Conservation (phyloP, 441 rosid genomes). For the Jatropha podagrica region DNA sequence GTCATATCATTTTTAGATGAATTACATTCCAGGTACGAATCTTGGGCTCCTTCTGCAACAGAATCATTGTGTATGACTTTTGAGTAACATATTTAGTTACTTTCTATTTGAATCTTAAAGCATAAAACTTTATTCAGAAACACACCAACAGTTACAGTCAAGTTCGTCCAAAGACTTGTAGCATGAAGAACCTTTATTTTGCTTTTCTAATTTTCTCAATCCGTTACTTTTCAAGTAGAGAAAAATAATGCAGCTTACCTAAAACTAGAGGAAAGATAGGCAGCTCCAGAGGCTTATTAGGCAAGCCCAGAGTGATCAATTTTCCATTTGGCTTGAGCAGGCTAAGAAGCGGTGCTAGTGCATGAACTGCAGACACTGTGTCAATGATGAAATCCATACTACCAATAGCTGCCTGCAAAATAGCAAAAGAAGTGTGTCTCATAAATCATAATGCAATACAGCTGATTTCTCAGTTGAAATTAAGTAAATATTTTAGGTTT, state of each 20-base stretch:
- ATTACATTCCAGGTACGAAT: too few relatives aligned
- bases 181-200: too few relatives aligned
- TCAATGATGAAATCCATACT: slow-evolving; percentile 80
- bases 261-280: slow-evolving; percentile 64
- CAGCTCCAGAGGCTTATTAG: slow-evolving; percentile 71
- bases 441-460: background rate
- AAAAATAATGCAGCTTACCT: slow-evolving; percentile 40
- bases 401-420: slow-evolving; percentile 56
- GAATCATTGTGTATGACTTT: background rate
- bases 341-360: slow-evolving; percentile 54
- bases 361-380: slow-evolving; percentile 76
- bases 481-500: background rate
- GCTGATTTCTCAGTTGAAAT: background rate
- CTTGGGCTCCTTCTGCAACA: background rate
- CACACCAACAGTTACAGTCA: too few relatives aligned
- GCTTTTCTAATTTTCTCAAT: too few relatives aligned
- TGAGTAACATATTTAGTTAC: too few relatives aligned
- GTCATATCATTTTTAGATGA: too few relatives aligned
- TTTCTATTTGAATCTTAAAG: too few relatives aligned
- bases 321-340: slow-evolving; percentile 76
- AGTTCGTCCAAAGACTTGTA: too few relatives aligned
- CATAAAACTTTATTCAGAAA: too few relatives aligned
- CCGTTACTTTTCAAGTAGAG: background rate
- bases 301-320: slow-evolving; percentile 65
- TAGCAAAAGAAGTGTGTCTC: background rate